phyloP scores from a whole-genome alignment of 768 basidiomycete genomes.

The Boletus coccyginus region DNA sequence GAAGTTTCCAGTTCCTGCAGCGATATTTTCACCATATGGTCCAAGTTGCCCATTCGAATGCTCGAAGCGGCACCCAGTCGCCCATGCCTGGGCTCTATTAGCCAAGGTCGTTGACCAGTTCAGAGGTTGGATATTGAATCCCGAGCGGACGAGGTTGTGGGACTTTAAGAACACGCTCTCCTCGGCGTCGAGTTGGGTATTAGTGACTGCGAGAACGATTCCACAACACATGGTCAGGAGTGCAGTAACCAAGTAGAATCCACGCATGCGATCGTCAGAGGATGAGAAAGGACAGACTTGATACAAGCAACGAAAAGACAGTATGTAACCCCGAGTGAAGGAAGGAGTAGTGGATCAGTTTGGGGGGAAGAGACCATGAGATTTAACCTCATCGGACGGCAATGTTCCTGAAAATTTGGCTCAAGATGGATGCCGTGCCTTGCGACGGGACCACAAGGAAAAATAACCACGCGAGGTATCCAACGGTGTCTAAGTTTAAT shows the following conservation, averaged over 20 bases:
- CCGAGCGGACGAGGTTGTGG: slow-evolving; percentile 48
- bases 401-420: background rate
- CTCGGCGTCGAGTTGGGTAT: slow-evolving; percentile 7
- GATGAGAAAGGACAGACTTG: slow-evolving; percentile 3
- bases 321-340: background rate
- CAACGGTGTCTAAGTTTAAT: background rate
- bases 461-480: background rate
- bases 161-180: slow-evolving; percentile 37
- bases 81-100: slow-evolving; percentile 48
- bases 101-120: slow-evolving; percentile 50
- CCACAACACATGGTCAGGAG: slow-evolving; percentile 17
- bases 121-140: slow-evolving; percentile 42
- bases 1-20: slow-evolving; percentile 50
- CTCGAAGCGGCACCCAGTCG: slow-evolving; percentile 45
- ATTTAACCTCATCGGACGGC: background rate
- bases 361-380: background rate
- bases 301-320: background rate
- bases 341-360: background rate
- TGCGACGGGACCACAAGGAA: slow-evolving; percentile 6
- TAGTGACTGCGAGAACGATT: slow-evolving; percentile 9
- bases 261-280: slow-evolving; percentile 6
- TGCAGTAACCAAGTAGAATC: background rate
- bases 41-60: slow-evolving; percentile 45
- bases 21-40: slow-evolving; percentile 55
- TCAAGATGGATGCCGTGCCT: background rate